These are phyloP conservation scores for Extremus antarcticus DNA, from an alignment of 495 filamentous ascomycete species.

Conservation along the genomic window DNA sequence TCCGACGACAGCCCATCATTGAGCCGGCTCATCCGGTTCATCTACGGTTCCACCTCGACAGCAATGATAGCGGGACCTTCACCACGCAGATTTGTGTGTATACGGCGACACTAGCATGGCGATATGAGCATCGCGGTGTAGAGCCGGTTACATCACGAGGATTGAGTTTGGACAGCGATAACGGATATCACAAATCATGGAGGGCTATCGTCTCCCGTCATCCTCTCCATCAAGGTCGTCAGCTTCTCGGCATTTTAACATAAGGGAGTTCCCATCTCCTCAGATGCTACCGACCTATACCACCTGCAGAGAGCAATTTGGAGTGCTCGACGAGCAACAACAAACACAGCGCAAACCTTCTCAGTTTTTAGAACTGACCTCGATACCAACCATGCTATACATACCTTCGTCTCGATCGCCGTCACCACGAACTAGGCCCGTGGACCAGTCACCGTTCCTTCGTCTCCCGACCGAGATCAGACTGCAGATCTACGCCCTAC, in stretches of 20 bases:
- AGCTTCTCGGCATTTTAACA: background rate
- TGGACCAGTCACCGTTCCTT: conserved; percentile 22
- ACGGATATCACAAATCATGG: background rate
- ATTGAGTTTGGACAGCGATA: background rate
- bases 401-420: background rate
- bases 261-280: background rate
- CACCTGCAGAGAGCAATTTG: conserved; percentile 9
- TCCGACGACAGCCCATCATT: background rate
- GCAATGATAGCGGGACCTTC: background rate
- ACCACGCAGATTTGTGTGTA: background rate
- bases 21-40: background rate
- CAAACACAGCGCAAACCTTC: background rate
- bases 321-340: background rate
- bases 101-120: background rate
- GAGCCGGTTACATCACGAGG: background rate
- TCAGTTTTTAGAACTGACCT: conserved; percentile 10
- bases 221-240: background rate
- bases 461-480: conserved; percentile 36
- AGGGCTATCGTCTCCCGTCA: background rate
- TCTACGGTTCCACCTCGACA: background rate
- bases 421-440: background rate
- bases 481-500: conserved; percentile 32
- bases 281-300: conserved; percentile 9
- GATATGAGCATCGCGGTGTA: background rate
- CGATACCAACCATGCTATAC: conserved; percentile 10